A percentile compares a stretch with the other conserved stretches of the same genome.
Conservation (phyloP, 2,329 filamentous ascomycete species). For the Stemphylium lycopersici region DNA sequence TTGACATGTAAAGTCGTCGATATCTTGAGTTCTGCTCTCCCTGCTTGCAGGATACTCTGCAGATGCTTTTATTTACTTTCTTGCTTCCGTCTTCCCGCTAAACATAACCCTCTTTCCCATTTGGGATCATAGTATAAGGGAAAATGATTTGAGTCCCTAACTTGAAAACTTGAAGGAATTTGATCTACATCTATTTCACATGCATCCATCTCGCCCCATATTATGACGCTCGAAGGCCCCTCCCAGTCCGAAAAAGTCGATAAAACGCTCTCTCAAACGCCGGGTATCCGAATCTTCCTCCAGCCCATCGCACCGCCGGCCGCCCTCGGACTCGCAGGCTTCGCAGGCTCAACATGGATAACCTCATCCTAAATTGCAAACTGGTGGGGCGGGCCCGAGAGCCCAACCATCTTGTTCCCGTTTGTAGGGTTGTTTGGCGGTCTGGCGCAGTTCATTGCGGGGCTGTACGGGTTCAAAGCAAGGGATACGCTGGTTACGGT, state of each 20-base stretch:
- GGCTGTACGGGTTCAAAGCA: neutral
- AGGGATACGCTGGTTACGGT: neutral
- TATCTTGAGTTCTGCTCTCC: neutral
- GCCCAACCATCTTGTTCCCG: neutral
- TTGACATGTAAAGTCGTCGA: too few species aligned
- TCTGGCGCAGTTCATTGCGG: neutral
- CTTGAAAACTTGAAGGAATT: too few species aligned
- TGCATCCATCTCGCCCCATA: neutral
- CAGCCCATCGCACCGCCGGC: conserved; percentile 1
- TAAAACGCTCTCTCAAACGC: neutral
- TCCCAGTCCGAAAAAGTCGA: neutral
- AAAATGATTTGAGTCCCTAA: too few species aligned
- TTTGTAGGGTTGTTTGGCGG: neutral
- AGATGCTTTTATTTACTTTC: too few species aligned
- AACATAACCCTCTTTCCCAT: too few species aligned
- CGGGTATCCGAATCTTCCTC: conserved; percentile 2
- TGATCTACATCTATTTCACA: neutral
- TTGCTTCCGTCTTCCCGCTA: too few species aligned
- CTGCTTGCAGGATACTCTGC: too few species aligned
- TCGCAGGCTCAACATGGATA: conserved; percentile 1
- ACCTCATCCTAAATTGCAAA: neutral
- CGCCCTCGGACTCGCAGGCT: conserved; percentile 2
- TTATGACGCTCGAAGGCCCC: neutral
- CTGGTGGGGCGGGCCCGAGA: neutral
- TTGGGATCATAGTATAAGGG: too few species aligned